Percentiles rank a stretch among this genome's conserved stretches.
Evolutionary conservation across 345 rosid genomes (phyloP).

Genomic region (Ceriops decandra): DNA sequence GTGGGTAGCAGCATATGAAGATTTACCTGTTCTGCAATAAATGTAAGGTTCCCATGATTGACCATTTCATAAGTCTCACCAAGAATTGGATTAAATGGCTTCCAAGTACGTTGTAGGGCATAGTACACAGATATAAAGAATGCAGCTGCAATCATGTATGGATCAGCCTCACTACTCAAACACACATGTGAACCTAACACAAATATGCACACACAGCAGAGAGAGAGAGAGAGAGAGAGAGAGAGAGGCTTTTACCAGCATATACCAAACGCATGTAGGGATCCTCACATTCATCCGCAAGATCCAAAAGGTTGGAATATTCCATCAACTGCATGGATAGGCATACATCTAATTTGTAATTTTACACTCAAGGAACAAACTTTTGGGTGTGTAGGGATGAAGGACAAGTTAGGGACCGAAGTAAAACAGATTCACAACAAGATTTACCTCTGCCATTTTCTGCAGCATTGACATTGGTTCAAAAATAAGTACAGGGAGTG

Average conservation of each 20-base stretch:
- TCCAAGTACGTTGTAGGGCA: slow-evolving; percentile 86
- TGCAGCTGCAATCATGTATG: slow-evolving; percentile 48
- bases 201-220: no score
- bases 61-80: slow-evolving; percentile 88
- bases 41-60: slow-evolving; percentile 72
- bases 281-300: slow-evolving; percentile 90
- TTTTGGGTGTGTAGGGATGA: no score
- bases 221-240: neutral
- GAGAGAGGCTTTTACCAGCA: slow-evolving; percentile 47
- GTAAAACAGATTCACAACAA: neutral
- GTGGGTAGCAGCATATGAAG: neutral
- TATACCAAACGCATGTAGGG: slow-evolving; percentile 81
- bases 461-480: slow-evolving; percentile 96
- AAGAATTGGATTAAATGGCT: slow-evolving; percentile 96
- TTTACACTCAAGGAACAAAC: no score
- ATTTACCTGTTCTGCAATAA: slow-evolving; percentile 81
- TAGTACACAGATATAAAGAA: slow-evolving; percentile 87
- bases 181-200: neutral
- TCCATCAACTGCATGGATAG: slow-evolving; percentile 65
- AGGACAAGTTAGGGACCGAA: no score
- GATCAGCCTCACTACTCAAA: neutral
- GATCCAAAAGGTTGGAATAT: slow-evolving; percentile 71
- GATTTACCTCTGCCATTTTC: slow-evolving; percentile 88
- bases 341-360: slow-evolving; percentile 6
- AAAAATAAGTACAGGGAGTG: slow-evolving; percentile 85